phyloP scores from a whole-genome alignment of 2,329 filamentous ascomycete species.

The Diatrype stigma region DNA sequence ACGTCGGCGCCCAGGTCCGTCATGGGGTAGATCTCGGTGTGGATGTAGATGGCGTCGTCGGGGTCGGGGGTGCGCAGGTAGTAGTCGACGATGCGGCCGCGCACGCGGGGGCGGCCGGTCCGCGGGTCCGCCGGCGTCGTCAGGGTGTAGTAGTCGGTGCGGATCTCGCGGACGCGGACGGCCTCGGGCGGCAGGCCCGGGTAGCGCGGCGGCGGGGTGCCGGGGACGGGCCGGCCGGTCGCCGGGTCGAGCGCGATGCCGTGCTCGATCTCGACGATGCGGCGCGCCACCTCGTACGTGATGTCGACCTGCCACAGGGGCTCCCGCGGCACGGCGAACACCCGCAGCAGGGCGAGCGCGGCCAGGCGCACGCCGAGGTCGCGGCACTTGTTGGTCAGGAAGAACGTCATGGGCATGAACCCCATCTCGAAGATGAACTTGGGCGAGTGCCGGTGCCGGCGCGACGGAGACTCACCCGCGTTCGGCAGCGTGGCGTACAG shows the following conservation, averaged over 20 bases:
- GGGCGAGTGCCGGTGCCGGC: background rate
- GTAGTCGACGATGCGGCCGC: slow-evolving; percentile 18
- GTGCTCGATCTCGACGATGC: slow-evolving; percentile 37
- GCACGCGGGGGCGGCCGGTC: slow-evolving; percentile 8
- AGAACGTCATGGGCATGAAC: slow-evolving; percentile 34
- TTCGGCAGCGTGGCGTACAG: slow-evolving; percentile 9
- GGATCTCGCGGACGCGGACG: slow-evolving; percentile 21
- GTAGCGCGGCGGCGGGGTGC: slow-evolving; percentile 7
- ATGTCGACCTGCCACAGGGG: slow-evolving; percentile 32
- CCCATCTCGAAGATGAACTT: slow-evolving; percentile 39
- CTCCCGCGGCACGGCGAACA: slow-evolving; percentile 27
- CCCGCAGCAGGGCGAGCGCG: slow-evolving; percentile 29
- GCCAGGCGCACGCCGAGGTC: slow-evolving; percentile 28
- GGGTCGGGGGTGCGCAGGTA: slow-evolving; percentile 13
- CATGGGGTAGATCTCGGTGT: too few relatives aligned
- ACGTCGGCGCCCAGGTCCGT: too few relatives aligned
- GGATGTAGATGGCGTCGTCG: too few relatives aligned
- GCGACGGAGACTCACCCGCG: too few relatives aligned
- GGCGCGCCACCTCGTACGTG: slow-evolving; percentile 27
- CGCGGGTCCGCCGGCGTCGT: slow-evolving; percentile 5
- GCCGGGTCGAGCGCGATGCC: slow-evolving; percentile 20
- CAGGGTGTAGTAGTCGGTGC: slow-evolving; percentile 12
- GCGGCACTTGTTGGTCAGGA: slow-evolving; percentile 35
- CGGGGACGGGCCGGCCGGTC: slow-evolving; percentile 10
- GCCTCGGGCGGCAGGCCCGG: slow-evolving; percentile 23